Conservation (phyloP, 352 stramenopile genomes). For the Phytopythium aichiense region DNA sequence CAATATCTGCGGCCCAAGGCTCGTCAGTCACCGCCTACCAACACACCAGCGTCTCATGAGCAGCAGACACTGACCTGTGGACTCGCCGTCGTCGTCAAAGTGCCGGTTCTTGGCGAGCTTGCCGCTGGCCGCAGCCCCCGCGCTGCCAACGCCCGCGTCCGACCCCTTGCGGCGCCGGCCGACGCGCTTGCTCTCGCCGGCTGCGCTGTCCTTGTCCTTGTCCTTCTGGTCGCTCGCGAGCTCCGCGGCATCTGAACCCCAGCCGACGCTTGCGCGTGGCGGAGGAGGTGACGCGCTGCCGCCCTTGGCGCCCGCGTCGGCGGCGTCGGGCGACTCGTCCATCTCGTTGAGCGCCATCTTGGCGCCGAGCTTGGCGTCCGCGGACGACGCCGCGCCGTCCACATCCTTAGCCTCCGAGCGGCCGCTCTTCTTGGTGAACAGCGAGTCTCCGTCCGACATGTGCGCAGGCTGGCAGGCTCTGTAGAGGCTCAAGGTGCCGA, state of each 20-base stretch:
- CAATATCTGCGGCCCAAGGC: constrained; percentile 35
- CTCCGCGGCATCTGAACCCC: constrained; percentile 33
- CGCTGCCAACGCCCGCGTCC: constrained; percentile 14
- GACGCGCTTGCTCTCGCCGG: constrained; percentile 44
- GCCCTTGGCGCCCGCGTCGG: constrained; percentile 33
- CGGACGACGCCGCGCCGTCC: too few species aligned
- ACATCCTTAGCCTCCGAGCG: constrained; percentile 4
- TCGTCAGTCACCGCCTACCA: background rate
- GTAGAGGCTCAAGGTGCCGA: background rate
- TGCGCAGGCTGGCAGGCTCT: background rate
- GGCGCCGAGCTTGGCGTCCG: constrained; percentile 4
- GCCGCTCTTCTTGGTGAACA: constrained; percentile 7
- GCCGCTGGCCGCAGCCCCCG: constrained; percentile 21
- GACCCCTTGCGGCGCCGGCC: constrained; percentile 54
- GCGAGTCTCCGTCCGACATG: constrained; percentile 7
- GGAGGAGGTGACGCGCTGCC: constrained; percentile 19
- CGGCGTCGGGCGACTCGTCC: constrained; percentile 42
- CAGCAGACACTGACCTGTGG: constrained; percentile 24
- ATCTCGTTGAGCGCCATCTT: constrained; percentile 21
- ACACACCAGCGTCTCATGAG: background rate
- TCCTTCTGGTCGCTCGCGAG: constrained; percentile 25
- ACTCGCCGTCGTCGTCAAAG: constrained; percentile 70
- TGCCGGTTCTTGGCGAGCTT: constrained; percentile 58
- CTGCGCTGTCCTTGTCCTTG: constrained; percentile 18
- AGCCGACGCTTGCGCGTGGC: constrained; percentile 57